Base-by-base conservation (phyloP, 1,139 yeast species). In the Saccharomycopsis phalli region DNA sequence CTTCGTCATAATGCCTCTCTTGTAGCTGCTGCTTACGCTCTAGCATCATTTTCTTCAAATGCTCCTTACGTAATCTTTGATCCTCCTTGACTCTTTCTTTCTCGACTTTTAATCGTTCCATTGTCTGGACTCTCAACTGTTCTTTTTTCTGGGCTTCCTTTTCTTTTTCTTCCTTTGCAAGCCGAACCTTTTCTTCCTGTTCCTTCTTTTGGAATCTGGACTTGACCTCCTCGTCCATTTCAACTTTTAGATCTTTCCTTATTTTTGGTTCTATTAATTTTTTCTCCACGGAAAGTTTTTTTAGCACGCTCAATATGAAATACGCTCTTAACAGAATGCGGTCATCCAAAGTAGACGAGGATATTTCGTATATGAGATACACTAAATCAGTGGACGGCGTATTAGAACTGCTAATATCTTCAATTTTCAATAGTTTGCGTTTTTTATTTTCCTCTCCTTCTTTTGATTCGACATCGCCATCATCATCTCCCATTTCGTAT, bases 21-120 rank as follows among this genome's bases (percentile, higher is more conserved):
- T n/a, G n/a, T n/a, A n/a, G n/a, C n/a, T n/a, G n/a, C n/a, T n/a
- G n/a, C n/a, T n/a, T n/a, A n/a, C n/a, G n/a, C n/a, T n/a, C n/a
- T n/a, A n/a, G 29, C 14, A 26, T 26, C 29, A 26, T 10, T 14
- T 7, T 6, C 14, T n/a, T 6, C 29, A 26, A 26, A 11, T 26
- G 8, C n/a, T 26, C 29, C 13, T 26, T 26, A 4, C 29, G 7
- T 14, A 26, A 26, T 4, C 29, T 11, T 4, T 38, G 38, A 16
- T 40, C 44, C 30, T 40, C 44, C 28, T 32, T 40, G 7, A 40
- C 11, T 5, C 40, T n/a, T 23, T 40, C 44, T 25, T 32, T 31
- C 22, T 37, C 44, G 26, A 40, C 40, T 11, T 33, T 31, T 11
- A 27, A n/a, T 23, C 27, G 35, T n/a, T 23, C 30, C 36, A 22